Base-by-base conservation (phyloP, 192 early-diverging fungal genomes). In the Phycomyces blakesleeanus region DNA sequence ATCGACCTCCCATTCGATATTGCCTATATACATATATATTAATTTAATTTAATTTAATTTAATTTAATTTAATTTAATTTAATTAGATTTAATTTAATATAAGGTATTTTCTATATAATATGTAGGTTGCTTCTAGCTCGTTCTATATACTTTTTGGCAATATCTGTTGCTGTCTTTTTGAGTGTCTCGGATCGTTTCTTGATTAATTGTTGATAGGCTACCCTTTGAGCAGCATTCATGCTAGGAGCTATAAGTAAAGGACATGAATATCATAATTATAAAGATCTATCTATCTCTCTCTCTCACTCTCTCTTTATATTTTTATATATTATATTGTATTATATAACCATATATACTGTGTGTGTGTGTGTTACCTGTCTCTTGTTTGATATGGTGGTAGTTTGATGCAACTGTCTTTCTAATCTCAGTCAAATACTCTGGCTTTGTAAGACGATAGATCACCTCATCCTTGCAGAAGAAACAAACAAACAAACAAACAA, bases 201-300 rank as follows among this genome's bases (percentile, higher is more conserved):
- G 44, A 92, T 68, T 55, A 91, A 81, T 68, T 89, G 85, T 38
- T 94, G 88, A 69, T 94, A 92, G 49, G 89, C 88, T 55, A 81
- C 83, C 5, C 85, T 85, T 79, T 94, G 91, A 59, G 91, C 87
- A 6, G 87, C 86, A 1, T 81, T 89, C 90, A 94, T 88, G 14
- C 63, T 62, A 14, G 71, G 69, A n/a, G 62, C 73, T 50, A 42
- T 27, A 50, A 58, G 37, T 12, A 41, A 40, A 24, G 16, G 37
- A 18, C 38, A 44, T 26, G 14, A 44, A 58, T 18, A 41, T 11
- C 20, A 1, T 9, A 40, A 8, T 24, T 3, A 5, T 15, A n/a
- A n/a, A n/a, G n/a, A n/a, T n/a, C n/a, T n/a, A n/a, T n/a, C n/a
- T n/a, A n/a, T n/a, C n/a, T n/a, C n/a, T n/a, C n/a, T n/a, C n/a